Evolutionary conservation across 495 filamentous ascomycete genomes (phyloP).

Genomic region (Durotheca rogersii): DNA sequence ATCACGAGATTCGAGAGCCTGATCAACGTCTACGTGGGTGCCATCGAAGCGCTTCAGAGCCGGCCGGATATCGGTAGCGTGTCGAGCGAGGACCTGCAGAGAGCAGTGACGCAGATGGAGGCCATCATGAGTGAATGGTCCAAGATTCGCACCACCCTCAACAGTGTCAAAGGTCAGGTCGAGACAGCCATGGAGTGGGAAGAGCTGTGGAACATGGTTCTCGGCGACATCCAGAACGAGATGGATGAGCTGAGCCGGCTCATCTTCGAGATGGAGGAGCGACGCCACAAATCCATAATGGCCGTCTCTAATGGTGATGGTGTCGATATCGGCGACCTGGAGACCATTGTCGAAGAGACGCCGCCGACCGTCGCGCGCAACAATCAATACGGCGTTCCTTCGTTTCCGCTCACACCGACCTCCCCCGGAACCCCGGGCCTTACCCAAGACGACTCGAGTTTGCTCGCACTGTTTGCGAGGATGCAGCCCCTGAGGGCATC

Average conservation of each 20-base stretch:
- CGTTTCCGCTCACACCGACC: slow-evolving; percentile 56
- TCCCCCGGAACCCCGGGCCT: slow-evolving; percentile 60
- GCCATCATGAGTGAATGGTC: slow-evolving; percentile 80
- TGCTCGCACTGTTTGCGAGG: slow-evolving; percentile 85
- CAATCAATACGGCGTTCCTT: slow-evolving; percentile 67
- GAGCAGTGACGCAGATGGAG: slow-evolving; percentile 84
- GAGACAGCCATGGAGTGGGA: slow-evolving; percentile 99
- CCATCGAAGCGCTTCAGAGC: slow-evolving; percentile 83
- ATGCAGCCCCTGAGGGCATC: slow-evolving; percentile 94
- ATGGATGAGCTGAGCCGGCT: slow-evolving; percentile 77
- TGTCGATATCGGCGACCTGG: slow-evolving; percentile 84
- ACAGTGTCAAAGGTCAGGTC: slow-evolving; percentile 80
- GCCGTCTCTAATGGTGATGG: slow-evolving; percentile 58
- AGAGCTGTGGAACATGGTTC: slow-evolving; percentile 88
- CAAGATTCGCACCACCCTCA: slow-evolving; percentile 70
- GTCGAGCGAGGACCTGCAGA: slow-evolving; percentile 63
- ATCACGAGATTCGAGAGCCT: slow-evolving; percentile 82
- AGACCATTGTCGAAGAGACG: slow-evolving; percentile 91
- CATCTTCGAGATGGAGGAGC: slow-evolving; percentile 97
- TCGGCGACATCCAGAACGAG: slow-evolving; percentile 91
- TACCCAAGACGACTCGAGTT: slow-evolving; percentile 73
- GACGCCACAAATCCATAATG: slow-evolving; percentile 71
- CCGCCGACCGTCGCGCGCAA: slow-evolving; percentile 57
- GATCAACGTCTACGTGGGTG: slow-evolving; percentile 83
- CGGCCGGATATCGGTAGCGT: slow-evolving; percentile 75